These are phyloP conservation scores for Tolypocladium sp. DNA, from an alignment of 2,329 filamentous ascomycete species.

Conservation along the genomic window DNA sequence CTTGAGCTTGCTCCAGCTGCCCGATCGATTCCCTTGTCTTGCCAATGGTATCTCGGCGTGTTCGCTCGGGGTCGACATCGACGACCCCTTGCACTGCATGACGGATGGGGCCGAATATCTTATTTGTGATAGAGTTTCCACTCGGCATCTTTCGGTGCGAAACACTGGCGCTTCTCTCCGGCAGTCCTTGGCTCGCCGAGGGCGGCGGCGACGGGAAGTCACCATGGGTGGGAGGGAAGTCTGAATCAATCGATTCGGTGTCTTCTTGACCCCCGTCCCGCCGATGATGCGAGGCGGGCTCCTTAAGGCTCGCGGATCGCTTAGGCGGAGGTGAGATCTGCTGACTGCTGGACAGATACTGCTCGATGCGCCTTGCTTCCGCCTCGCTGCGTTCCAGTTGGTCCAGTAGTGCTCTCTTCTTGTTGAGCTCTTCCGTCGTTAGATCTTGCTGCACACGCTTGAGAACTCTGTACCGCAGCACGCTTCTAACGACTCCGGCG, in stretches of 20 bases:
- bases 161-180: conserved; percentile 38
- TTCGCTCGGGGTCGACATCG: conserved; percentile 90
- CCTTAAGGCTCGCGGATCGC: conserved; percentile 54
- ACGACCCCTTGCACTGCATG: conserved; percentile 95
- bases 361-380: conserved; percentile 87
- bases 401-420: conserved; percentile 74
- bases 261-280: conserved; percentile 59
- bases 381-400: conserved; percentile 88
- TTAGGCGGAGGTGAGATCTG: conserved; percentile 51
- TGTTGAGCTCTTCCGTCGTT: conserved; percentile 85
- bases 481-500: conserved; percentile 82
- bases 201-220: conserved; percentile 54
- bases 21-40: conserved; percentile 85
- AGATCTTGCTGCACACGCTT: conserved; percentile 97
- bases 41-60: conserved; percentile 83
- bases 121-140: conserved; percentile 83
- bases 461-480: conserved; percentile 80
- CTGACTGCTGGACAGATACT: conserved; percentile 73
- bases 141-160: conserved; percentile 72
- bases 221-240: conserved; percentile 84
- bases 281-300: conserved; percentile 37
- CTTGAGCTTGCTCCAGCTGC: conserved; percentile 82
- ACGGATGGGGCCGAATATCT: conserved; percentile 89
- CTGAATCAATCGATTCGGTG: conserved; percentile 86
- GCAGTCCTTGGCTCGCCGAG: conserved; percentile 66